These are phyloP conservation scores for Eurotiales sp. DNA, from an alignment of 2,329 filamentous ascomycete genomes.

Conservation along the genomic window DNA sequence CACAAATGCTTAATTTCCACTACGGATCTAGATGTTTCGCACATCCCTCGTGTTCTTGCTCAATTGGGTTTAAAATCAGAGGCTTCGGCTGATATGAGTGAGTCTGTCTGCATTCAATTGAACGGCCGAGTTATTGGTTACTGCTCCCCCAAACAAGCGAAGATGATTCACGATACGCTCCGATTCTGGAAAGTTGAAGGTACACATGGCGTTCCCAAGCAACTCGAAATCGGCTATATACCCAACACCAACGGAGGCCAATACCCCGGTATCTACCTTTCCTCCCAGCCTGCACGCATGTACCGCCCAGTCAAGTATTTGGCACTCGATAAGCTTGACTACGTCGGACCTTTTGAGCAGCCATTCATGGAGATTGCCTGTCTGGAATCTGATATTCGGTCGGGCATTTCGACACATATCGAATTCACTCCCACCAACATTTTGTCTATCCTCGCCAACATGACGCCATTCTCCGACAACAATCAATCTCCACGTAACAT, in stretches of 20 bases:
- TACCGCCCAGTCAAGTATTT: slow-evolving; percentile 89
- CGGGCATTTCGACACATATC: slow-evolving; percentile 88
- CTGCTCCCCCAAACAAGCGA: slow-evolving; percentile 80
- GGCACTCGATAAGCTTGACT: slow-evolving; percentile 78
- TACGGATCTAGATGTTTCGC: slow-evolving; percentile 66
- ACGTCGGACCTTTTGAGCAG: slow-evolving; percentile 89
- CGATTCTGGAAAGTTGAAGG: slow-evolving; percentile 95
- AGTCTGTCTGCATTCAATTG: slow-evolving; percentile 84
- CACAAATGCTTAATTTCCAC: slow-evolving; percentile 94
- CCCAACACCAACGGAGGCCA: slow-evolving; percentile 87
- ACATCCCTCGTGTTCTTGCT: slow-evolving; percentile 67
- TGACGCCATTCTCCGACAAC: slow-evolving; percentile 98
- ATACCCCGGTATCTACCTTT: slow-evolving; percentile 93
- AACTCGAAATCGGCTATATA: slow-evolving; percentile 89
- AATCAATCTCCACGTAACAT: slow-evolving; percentile 99
- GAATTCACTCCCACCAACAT: slow-evolving; percentile 95
- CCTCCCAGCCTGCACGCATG: slow-evolving; percentile 81
- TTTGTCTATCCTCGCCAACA: slow-evolving; percentile 93
- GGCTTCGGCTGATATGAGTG: slow-evolving; percentile 73
- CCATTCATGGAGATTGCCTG: slow-evolving; percentile 98
- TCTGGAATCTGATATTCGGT: slow-evolving; percentile 78
- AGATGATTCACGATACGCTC: slow-evolving; percentile 77
- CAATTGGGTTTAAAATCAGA: slow-evolving; percentile 74
- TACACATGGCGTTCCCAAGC: slow-evolving; percentile 69
- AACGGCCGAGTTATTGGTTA: slow-evolving; percentile 88